A percentile compares a stretch with the other conserved stretches of the same genome.
Evolutionary conservation across 164 flowering plant species (phyloP).

Genomic region (Buxus sempervirens): DNA sequence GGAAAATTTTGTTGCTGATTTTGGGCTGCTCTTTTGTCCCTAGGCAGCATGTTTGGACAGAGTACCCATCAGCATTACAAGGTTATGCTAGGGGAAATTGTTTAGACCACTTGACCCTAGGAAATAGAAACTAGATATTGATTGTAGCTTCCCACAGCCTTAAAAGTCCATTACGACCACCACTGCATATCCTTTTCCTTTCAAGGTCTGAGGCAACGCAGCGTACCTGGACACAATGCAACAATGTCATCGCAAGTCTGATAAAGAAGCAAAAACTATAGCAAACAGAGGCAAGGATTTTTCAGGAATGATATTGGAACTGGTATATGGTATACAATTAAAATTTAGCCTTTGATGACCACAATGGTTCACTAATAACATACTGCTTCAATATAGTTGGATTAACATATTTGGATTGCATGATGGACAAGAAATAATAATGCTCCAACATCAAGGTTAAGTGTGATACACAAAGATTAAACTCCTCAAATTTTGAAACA

Average conservation of each 20-base stretch:
- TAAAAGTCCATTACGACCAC: conserved; percentile 91
- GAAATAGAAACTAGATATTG: conserved; percentile 47
- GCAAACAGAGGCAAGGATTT: background rate
- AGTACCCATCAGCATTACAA: too few relatives aligned
- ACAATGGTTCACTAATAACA: background rate
- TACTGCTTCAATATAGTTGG: too few relatives aligned
- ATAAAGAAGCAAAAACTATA: background rate
- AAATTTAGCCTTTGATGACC: background rate
- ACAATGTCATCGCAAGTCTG: conserved; percentile 4
- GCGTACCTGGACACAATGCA: conserved; percentile 56
- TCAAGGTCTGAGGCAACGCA: conserved; percentile 93
- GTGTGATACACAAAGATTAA: too few relatives aligned
- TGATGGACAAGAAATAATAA: too few relatives aligned
- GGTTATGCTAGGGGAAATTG: too few relatives aligned
- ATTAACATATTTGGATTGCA: too few relatives aligned
- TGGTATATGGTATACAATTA: background rate
- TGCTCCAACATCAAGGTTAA: too few relatives aligned
- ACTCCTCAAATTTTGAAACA: too few relatives aligned
- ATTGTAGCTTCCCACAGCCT: conserved; percentile 98
- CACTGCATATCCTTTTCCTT: conserved; percentile 95
- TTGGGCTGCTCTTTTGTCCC: too few relatives aligned
- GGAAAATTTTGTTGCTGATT: too few relatives aligned
- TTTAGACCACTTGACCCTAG: too few relatives aligned
- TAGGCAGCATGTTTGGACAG: too few relatives aligned
- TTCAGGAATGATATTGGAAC: background rate